Percentiles rank a stretch among this genome's conserved stretches.
Evolutionary conservation across 805 yeast species (phyloP).

Genomic region (Yarrowia sp.): DNA sequence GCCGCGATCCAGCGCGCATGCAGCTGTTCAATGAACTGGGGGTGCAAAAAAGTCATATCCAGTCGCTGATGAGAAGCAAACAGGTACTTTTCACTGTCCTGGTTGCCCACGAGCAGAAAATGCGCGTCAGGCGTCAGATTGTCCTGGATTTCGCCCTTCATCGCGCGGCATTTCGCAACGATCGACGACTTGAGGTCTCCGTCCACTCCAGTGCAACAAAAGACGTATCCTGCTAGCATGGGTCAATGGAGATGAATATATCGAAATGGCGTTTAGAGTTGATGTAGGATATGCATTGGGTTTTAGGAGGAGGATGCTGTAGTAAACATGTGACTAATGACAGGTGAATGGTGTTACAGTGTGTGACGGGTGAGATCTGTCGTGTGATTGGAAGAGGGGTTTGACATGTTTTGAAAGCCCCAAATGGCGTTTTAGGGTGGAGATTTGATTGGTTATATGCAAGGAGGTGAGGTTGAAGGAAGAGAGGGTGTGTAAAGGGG

Average conservation of each 20-base stretch:
- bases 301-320: too few species aligned
- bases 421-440: too few species aligned
- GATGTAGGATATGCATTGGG: not conserved
- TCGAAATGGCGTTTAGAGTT: slow-evolving; percentile 21
- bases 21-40: slow-evolving; percentile 55
- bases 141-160: slow-evolving; percentile 58
- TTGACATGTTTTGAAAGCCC: too few species aligned
- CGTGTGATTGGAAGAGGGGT: too few species aligned
- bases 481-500: too few species aligned
- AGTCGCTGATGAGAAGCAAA: slow-evolving; percentile 55
- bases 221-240: slow-evolving; percentile 35
- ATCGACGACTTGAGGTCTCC: slow-evolving; percentile 44
- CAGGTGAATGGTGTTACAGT: too few species aligned
- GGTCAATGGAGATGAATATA: not conserved
- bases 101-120: slow-evolving; percentile 60
- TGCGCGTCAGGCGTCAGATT: slow-evolving; percentile 61
- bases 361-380: too few species aligned
- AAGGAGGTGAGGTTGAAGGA: too few species aligned
- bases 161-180: slow-evolving; percentile 51
- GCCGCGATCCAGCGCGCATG: slow-evolving; percentile 64
- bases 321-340: too few species aligned
- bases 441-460: too few species aligned
- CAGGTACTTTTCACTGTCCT: slow-evolving; percentile 61
- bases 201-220: slow-evolving; percentile 35
- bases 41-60: slow-evolving; percentile 64